Evolutionary conservation across 2,329 filamentous ascomycete species (phyloP).

Genomic region (Delphinella strobiligena): DNA sequence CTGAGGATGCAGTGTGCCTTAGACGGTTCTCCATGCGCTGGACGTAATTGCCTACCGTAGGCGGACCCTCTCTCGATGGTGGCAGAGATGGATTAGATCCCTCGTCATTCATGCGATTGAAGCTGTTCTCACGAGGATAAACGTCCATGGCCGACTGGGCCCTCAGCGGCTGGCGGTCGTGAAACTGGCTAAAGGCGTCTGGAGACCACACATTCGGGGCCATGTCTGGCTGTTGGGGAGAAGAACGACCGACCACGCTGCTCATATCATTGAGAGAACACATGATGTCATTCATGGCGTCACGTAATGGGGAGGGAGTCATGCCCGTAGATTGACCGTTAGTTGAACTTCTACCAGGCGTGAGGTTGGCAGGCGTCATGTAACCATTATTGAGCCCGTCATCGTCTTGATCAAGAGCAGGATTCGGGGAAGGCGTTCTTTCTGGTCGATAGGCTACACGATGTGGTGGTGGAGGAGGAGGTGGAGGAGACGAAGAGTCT

Average conservation of each 20-base stretch:
- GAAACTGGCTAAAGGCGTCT: slow-evolving; percentile 61
- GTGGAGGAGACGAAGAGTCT: slow-evolving; percentile 57
- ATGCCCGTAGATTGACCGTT: slow-evolving; percentile 54
- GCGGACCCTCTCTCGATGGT: slow-evolving; percentile 37
- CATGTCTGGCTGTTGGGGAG: slow-evolving; percentile 42
- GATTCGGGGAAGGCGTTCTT: slow-evolving; percentile 31
- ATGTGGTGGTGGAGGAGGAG: slow-evolving; percentile 75
- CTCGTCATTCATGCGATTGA: slow-evolving; percentile 38
- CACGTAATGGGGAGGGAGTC: slow-evolving; percentile 82
- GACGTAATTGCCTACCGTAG: slow-evolving; percentile 74
- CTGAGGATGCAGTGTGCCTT: slow-evolving; percentile 51
- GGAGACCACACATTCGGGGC: slow-evolving; percentile 75
- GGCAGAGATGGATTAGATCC: slow-evolving; percentile 28
- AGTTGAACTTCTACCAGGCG: slow-evolving; percentile 44
- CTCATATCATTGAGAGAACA: slow-evolving; percentile 84
- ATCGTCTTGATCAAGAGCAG: slow-evolving; percentile 5
- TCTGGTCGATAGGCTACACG: slow-evolving; percentile 41
- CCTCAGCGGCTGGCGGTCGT: slow-evolving; percentile 33
- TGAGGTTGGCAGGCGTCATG: too few species aligned
- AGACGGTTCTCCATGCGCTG: slow-evolving; percentile 82
- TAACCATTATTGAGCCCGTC: slow-evolving; percentile 25
- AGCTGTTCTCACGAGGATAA: slow-evolving; percentile 23
- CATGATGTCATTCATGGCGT: slow-evolving; percentile 98
- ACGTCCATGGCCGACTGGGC: slow-evolving; percentile 68
- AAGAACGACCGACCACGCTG: slow-evolving; percentile 38